These are phyloP conservation scores for Xylaria venustula DNA, from an alignment of 495 filamentous ascomycete species.

Conservation along the genomic window DNA sequence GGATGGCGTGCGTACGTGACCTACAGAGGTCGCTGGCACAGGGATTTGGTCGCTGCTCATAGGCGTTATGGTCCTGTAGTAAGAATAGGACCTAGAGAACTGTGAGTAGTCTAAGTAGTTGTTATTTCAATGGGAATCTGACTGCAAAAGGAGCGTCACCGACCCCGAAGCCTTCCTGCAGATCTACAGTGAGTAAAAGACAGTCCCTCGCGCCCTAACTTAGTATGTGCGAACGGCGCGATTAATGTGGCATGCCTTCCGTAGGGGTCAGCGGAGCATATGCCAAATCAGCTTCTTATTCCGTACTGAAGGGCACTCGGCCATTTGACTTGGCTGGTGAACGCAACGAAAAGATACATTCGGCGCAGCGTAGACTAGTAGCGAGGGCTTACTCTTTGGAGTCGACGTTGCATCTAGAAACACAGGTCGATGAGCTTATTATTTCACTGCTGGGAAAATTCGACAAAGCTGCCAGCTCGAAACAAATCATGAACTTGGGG, in stretches of 20 bases:
- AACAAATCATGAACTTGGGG: neutral
- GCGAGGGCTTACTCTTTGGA: slow-evolving; percentile 16
- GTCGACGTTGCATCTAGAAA: slow-evolving; percentile 8
- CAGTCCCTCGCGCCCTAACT: neutral
- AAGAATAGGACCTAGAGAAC: slow-evolving; percentile 9
- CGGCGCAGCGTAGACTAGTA: slow-evolving; percentile 15
- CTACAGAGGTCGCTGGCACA: slow-evolving; percentile 6
- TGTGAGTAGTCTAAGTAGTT: slow-evolving; percentile 3
- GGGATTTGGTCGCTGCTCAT: neutral
- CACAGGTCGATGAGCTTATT: slow-evolving; percentile 11
- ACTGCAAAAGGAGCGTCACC: neutral
- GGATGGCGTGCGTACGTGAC: slow-evolving; percentile 3
- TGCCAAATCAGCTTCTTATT: slow-evolving; percentile 10
- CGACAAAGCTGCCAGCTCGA: neutral
- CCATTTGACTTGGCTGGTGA: slow-evolving; percentile 12
- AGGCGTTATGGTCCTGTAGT: slow-evolving; percentile 6
- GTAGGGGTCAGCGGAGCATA: neutral
- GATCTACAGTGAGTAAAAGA: slow-evolving; percentile 1
- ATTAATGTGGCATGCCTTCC: neutral
- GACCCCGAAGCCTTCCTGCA: slow-evolving; percentile 4
- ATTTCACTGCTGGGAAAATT: neutral
- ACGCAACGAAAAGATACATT: slow-evolving; percentile 16
- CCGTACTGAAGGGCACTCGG: slow-evolving; percentile 8
- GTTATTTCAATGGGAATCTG: no score
- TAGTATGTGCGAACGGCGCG: neutral